Evolutionary conservation across 768 basidiomycete species (phyloP).

Genomic region (Tylopilus vinaceipallidus): DNA sequence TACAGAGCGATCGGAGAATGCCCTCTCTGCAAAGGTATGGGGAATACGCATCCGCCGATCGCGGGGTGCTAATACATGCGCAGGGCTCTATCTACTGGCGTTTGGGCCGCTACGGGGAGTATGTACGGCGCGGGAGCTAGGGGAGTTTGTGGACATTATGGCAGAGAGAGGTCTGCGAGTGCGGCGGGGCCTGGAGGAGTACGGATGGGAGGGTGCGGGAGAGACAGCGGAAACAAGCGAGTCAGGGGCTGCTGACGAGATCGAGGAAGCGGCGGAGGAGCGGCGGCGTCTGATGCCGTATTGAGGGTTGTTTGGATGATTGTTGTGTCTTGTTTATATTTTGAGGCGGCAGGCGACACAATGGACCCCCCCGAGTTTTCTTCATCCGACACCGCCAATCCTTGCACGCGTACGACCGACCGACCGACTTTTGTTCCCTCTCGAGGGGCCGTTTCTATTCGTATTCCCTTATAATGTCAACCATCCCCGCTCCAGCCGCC

Average conservation of each 20-base stretch:
- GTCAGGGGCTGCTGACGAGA: too few species aligned
- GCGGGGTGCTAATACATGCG: constrained; percentile 10
- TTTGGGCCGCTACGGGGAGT: constrained; percentile 67
- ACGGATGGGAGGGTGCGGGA: constrained; percentile 15
- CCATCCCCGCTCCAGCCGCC: constrained; percentile 58
- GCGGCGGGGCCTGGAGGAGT: constrained; percentile 56
- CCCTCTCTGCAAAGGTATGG: constrained; percentile 67
- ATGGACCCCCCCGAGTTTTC: constrained; percentile 35
- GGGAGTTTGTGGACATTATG: constrained; percentile 68
- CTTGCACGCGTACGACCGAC: too few species aligned
- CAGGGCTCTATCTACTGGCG: constrained; percentile 76
- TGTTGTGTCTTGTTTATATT: constrained; percentile 24
- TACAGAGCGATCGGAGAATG: constrained; percentile 75
- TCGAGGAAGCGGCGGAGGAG: background rate
- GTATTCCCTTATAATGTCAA: constrained; percentile 44
- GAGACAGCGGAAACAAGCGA: too few species aligned
- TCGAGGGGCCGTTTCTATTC: constrained; percentile 21
- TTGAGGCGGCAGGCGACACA: constrained; percentile 41
- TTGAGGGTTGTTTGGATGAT: constrained; percentile 12
- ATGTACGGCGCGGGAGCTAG: constrained; percentile 61
- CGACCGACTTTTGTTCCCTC: too few species aligned
- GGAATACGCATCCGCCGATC: background rate
- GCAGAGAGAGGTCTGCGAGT: constrained; percentile 70
- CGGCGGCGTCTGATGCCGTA: background rate
- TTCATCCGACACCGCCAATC: constrained; percentile 19